Percentiles rank a stretch among this genome's conserved stretches.
phyloP scores from a whole-genome alignment of 192 early-diverging fungal species.

The Glomus cerebriforme region DNA sequence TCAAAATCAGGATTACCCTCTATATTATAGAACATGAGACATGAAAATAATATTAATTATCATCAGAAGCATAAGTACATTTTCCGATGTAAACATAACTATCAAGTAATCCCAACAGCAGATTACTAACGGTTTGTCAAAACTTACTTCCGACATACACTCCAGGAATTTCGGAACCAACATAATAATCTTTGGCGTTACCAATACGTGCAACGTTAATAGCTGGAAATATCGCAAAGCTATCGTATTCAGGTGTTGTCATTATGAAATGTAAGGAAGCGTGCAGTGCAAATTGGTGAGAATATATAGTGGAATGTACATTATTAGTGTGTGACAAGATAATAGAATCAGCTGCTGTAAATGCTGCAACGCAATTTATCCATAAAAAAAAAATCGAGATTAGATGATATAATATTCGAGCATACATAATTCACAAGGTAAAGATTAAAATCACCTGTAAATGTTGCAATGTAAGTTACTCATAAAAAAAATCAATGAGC shows the following conservation, averaged over 20 bases:
- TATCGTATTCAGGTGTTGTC: neutral
- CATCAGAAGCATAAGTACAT: no score
- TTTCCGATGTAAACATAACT: neutral
- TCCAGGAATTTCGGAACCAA: slow-evolving; percentile 22
- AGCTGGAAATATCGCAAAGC: slow-evolving; percentile 11
- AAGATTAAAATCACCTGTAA: no score
- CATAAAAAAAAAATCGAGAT: no score
- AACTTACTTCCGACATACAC: slow-evolving; percentile 28
- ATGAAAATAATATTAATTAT: no score
- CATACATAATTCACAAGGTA: no score
- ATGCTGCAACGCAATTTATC: no score
- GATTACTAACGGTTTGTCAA: neutral
- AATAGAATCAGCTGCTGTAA: no score
- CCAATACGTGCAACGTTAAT: slow-evolving; percentile 5
- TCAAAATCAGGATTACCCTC: slow-evolving; percentile 8
- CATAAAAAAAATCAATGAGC: no score
- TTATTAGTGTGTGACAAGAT: no score
- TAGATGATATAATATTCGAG: no score
- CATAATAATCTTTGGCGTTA: slow-evolving; percentile 21
- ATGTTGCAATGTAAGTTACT: no score
- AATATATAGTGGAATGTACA: slow-evolving; percentile 6
- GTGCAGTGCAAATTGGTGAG: neutral
- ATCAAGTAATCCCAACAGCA: no score
- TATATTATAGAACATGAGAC: neutral
- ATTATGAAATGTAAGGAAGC: neutral